phyloP scores from a whole-genome alignment of 1,284 basidiomycete species.

The Tylopilus orsonianus region DNA sequence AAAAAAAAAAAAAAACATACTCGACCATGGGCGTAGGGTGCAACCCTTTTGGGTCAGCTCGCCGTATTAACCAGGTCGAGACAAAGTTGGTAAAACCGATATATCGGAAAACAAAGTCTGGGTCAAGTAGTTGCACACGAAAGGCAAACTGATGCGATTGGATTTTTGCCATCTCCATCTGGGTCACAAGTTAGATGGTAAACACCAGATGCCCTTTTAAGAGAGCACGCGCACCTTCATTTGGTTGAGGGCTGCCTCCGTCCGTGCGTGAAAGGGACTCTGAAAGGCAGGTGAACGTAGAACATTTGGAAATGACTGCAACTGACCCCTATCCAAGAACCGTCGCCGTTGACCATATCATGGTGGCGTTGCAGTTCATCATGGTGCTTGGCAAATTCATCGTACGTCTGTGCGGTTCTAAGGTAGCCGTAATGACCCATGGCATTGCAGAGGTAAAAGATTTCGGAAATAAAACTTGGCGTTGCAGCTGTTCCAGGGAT shows the following conservation, averaged over 20 bases:
- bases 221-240: slow-evolving; percentile 54
- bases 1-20: slow-evolving; percentile 44
- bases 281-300: slow-evolving; percentile 31
- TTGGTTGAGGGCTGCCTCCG: slow-evolving; percentile 66
- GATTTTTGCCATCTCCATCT: slow-evolving; percentile 71
- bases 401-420: slow-evolving; percentile 75
- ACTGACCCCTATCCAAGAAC: slow-evolving; percentile 75
- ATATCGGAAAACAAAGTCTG: slow-evolving; percentile 78
- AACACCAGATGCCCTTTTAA: background rate
- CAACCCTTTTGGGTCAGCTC: slow-evolving; percentile 81
- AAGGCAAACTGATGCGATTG: slow-evolving; percentile 75
- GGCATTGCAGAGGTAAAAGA: slow-evolving; percentile 87
- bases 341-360: slow-evolving; percentile 75
- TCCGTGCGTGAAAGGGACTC: slow-evolving; percentile 69
- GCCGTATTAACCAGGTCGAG: slow-evolving; percentile 92
- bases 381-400: slow-evolving; percentile 68
- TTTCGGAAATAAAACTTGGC: slow-evolving; percentile 93
- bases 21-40: slow-evolving; percentile 73
- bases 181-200: slow-evolving; percentile 5
- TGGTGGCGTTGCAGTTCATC: slow-evolving; percentile 79
- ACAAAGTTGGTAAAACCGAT: slow-evolving; percentile 87
- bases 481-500: slow-evolving; percentile 40
- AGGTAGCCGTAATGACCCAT: slow-evolving; percentile 86
- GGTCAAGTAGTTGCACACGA: slow-evolving; percentile 85
- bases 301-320: background rate